Conservation (phyloP, 331 rosid species). For the Prunus yedoensis region DNA sequence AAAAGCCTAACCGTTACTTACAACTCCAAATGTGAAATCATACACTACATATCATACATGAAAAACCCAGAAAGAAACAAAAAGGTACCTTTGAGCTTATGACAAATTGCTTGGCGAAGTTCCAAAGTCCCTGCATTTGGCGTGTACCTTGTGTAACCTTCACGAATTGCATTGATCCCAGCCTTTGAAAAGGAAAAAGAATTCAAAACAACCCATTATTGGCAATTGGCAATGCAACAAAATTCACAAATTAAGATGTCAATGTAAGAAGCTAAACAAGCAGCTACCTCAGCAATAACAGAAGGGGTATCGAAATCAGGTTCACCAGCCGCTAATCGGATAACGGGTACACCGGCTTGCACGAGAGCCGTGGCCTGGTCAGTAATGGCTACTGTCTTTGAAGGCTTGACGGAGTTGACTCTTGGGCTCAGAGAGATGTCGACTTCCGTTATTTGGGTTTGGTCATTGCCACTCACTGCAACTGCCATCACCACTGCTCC, state of each 20-base stretch:
- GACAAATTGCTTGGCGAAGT: slow-evolving; percentile 80
- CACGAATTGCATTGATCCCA: slow-evolving; percentile 83
- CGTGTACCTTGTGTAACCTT: slow-evolving; percentile 75
- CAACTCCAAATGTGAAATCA: background rate
- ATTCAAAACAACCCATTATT: background rate
- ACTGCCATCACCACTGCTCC: slow-evolving; percentile 3
- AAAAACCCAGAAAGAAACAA: background rate
- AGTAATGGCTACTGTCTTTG: slow-evolving; percentile 75
- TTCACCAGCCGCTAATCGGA: slow-evolving; percentile 81
- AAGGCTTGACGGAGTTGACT: slow-evolving; percentile 73
- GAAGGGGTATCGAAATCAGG: slow-evolving; percentile 86
- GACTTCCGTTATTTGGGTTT: slow-evolving; percentile 15
- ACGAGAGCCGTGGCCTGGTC: slow-evolving; percentile 82
- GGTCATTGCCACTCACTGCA: slow-evolving; percentile 29
- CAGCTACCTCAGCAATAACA: slow-evolving; percentile 54
- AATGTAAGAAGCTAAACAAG: background rate
- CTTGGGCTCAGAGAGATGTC: slow-evolving; percentile 72
- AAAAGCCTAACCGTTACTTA: background rate
- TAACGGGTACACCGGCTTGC: slow-evolving; percentile 78
- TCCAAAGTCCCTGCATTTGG: slow-evolving; percentile 81
- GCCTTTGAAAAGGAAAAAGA: slow-evolving; percentile 41
- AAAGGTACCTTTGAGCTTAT: slow-evolving; percentile 64
- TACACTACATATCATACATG: background rate
- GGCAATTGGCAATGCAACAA: background rate
- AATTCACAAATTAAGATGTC: background rate